Evolutionary conservation across 495 filamentous ascomycete species (phyloP), one percentile per base, ranked within the genome.

Genomic region (Rhizodiscina lignyota): DNA sequence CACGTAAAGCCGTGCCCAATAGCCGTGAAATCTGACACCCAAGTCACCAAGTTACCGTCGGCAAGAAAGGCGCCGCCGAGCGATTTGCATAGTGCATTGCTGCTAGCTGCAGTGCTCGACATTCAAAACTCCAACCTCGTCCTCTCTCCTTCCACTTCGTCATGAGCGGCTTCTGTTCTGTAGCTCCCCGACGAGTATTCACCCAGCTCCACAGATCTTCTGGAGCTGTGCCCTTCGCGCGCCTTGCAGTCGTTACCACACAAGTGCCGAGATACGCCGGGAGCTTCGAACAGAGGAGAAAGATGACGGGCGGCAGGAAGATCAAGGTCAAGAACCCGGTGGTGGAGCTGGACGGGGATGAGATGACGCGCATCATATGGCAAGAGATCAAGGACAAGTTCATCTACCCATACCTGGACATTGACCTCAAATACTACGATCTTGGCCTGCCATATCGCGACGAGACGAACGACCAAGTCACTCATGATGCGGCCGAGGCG

Each of bases 311-410:
- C 3, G 40, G 45, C 37, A 55, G 47, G 46, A 94, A 92, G 74
- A 94, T 94, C 67, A 83, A 89, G 67, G 86, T 94, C 55, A 78
- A 86, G 72, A 96, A 91, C 61, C 89, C 89, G 40, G 74, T 97
- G 51, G 89, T 97, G 58, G 66, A 68, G 58, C 68, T 97, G 52
- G 89, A 97, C 58, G 89, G 89, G 49, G 89, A 97, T 67, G 89
- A 97, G 64, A 97, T 97, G 89, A 97, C 89, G 40, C 70, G 89
- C 49, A 84, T 97, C 49, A 97, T 97, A 63, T 97, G 89, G 89
- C 64, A 94, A 63, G 75, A 83, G 52, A 97, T 97, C 67, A 92
- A 93, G 67, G 74, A 94, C 56, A 94, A 89, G 57, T 71, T 77
- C 52, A 45, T 69, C 45, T 45, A 35, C 30, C 40, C 47, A 29